Base-by-base conservation (phyloP, 1,139 yeast genomes). In the Suhomyces terraborum region DNA sequence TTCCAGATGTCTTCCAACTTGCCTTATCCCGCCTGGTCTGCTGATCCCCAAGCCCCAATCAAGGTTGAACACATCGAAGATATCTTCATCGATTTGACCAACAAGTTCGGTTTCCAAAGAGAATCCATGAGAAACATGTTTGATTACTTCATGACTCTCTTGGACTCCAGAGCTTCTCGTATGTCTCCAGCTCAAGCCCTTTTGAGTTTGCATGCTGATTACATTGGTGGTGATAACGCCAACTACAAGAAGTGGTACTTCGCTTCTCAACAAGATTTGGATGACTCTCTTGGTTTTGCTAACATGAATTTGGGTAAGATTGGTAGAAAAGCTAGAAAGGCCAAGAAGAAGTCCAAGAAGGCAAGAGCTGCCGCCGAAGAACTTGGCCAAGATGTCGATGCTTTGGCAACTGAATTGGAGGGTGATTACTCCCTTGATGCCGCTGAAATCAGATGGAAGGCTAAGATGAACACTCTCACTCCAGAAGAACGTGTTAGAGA, bases 121-220 rank as follows among this genome's bases (percentile, higher is more conserved):
- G 98, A 91, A 62, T 88, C 96, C 20, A 88, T 88, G 93, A 82
- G 95, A 70, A 94, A 94, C 69, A 87, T 91, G 88, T 93, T 83
- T 67, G 98, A 94, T 62, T 94, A 88, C 66, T 84, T 93, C 64
- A 86, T 94, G 97, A 80, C 88, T 21, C 75, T 91, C 55, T 77
- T 94, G 59, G 98, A 94, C 62, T 93, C 98, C 8, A 82, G 98
- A 63, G 80, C 98, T 8, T 88, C 97, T 39, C 84, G 98, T 68
- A 88, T 91, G 96, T 82, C 97, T 14, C 97, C 98, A 19, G 86
- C 88, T 48, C 96, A 88, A 65, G 98, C 98, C 19, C 73, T 94
- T 54, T 75, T 89, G 48, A 83, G 95, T 38, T 77, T 94, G 52
- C 99, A 94, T 61, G 95, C 98, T 32, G 98, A 94, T 64, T 94